Conservation (phyloP, 345 rosid genomes). For the Hypericum androsaemum region DNA sequence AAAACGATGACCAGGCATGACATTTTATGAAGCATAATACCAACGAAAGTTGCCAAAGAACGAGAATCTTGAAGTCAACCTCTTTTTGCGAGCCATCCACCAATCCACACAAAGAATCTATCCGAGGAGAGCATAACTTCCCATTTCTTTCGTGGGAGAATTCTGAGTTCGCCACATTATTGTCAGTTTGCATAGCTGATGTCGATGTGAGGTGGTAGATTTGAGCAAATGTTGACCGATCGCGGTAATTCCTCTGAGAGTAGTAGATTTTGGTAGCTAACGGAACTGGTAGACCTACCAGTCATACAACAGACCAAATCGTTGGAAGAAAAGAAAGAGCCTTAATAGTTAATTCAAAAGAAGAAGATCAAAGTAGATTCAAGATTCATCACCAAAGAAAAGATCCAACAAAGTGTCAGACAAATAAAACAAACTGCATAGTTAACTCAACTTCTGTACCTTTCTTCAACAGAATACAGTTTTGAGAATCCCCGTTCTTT, state of each 20-base stretch:
- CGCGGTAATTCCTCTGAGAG: constrained; percentile 39
- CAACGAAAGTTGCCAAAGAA: neutral
- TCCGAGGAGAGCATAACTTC: constrained; percentile 17
- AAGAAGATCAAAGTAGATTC: constrained; percentile 5
- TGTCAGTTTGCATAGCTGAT: constrained; percentile 14
- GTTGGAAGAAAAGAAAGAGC: constrained; percentile 5
- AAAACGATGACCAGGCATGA: too few species aligned
- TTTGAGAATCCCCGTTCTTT: constrained; percentile 13
- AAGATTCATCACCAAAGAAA: neutral
- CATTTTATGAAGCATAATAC: neutral
- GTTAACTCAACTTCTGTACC: constrained; percentile 15
- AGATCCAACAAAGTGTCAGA: constrained; percentile 2
- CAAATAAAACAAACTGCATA: neutral
- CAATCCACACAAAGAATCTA: constrained; percentile 14
- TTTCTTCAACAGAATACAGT: constrained; percentile 11
- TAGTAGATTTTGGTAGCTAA: constrained; percentile 46
- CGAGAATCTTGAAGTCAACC: constrained; percentile 17
- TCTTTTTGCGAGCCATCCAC: constrained; percentile 16
- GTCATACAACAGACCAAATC: constrained; percentile 1
- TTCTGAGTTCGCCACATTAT: constrained; percentile 15
- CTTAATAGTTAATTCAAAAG: constrained; percentile 5
- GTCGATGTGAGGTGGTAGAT: constrained; percentile 21
- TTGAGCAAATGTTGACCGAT: constrained; percentile 27
- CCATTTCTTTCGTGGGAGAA: constrained; percentile 13
- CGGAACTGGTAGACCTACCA: constrained; percentile 37